Evolutionary conservation across 306 rosid genomes (phyloP).

Genomic region (Chamaecrista fasciculata): DNA sequence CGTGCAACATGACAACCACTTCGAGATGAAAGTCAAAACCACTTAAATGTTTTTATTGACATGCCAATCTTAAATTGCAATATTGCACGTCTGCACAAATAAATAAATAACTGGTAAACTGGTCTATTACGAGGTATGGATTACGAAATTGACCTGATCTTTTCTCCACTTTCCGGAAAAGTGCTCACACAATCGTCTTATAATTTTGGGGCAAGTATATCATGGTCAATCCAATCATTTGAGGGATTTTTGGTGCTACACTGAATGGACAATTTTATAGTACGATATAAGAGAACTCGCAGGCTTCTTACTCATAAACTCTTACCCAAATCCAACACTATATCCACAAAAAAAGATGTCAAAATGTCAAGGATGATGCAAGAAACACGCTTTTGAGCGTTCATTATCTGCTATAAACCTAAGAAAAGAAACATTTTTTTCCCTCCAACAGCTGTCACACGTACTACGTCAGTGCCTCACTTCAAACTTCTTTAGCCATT

Average conservation of each 20-base stretch:
- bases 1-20: conserved; percentile 6
- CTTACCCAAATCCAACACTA: background rate
- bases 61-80: background rate
- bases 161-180: background rate
- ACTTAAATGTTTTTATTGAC: background rate
- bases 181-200: background rate
- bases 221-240: background rate
- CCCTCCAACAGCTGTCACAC: background rate
- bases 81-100: background rate
- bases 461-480: background rate
- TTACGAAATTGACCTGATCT: background rate
- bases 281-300: background rate
- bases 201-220: background rate
- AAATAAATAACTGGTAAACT: background rate
- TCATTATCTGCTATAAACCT: background rate
- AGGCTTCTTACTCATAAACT: background rate
- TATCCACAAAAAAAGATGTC: background rate
- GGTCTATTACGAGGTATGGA: background rate
- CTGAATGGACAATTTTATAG: background rate
- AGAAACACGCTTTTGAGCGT: conserved; percentile 1
- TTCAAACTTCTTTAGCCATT: conserved; percentile 69
- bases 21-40: background rate
- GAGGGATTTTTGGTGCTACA: background rate
- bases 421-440: background rate
- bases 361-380: background rate